phyloP scores from a whole-genome alignment of 192 early-diverging fungal genomes.

The Haplosporangium gracile region DNA sequence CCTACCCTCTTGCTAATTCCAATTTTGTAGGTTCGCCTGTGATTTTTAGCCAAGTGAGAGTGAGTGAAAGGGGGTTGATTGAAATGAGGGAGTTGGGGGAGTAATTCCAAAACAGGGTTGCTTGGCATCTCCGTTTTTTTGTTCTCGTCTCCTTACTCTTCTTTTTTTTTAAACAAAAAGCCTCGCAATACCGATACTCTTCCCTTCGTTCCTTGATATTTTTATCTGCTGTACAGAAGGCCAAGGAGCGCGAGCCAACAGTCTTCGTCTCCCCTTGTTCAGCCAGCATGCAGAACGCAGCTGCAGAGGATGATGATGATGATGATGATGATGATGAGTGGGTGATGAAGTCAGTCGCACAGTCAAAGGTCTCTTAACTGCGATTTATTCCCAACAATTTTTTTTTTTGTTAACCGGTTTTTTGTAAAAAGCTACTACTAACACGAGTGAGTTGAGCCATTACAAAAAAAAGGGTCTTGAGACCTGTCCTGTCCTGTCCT shows the following conservation, averaged over 20 bases:
- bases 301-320: not conserved
- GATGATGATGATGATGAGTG: not conserved
- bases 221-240: not conserved
- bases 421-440: not conserved
- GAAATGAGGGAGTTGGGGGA: not conserved
- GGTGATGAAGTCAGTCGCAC: not conserved
- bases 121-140: not conserved
- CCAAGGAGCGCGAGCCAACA: not conserved
- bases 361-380: not conserved
- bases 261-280: not conserved
- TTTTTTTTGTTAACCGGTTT: not conserved
- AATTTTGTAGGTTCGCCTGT: not conserved
- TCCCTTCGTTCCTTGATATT: not conserved
- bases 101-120: not conserved
- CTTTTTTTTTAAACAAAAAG: too few species aligned
- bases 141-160: not conserved
- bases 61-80: not conserved
- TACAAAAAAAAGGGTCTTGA: not conserved
- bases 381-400: not conserved
- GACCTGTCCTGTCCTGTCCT: too few species aligned
- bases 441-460: not conserved
- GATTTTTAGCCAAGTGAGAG: not conserved
- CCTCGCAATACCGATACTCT: not conserved
- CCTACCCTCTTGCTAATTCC: not conserved
- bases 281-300: not conserved